Evolutionary conservation across 164 flowering plant genomes (phyloP).

Genomic region (Aristolochia fimbriata): DNA sequence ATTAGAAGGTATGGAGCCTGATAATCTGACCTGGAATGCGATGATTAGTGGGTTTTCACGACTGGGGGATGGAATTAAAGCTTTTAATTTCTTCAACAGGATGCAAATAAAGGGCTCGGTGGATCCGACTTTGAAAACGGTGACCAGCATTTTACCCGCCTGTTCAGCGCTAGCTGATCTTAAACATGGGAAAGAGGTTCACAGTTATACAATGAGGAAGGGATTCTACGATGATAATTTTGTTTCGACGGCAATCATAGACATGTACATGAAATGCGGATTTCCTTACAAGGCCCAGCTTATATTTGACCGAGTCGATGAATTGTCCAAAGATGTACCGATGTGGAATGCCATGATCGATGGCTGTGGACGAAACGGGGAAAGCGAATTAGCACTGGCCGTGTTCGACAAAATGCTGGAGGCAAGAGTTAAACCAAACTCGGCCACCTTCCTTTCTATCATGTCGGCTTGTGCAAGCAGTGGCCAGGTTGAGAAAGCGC

Average conservation of each 20-base stretch:
- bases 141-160: constrained; percentile 53
- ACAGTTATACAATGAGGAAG: constrained; percentile 35
- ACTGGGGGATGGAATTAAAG: constrained; percentile 30
- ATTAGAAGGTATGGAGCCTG: constrained; percentile 44
- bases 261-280: constrained; percentile 80
- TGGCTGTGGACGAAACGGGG: constrained; percentile 69
- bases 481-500: constrained; percentile 48
- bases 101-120: constrained; percentile 36
- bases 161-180: constrained; percentile 40
- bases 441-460: constrained; percentile 39
- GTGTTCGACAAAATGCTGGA: constrained; percentile 39
- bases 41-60: constrained; percentile 58
- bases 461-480: constrained; percentile 52
- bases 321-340: constrained; percentile 38
- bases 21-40: constrained; percentile 66
- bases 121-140: constrained; percentile 32
- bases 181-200: constrained; percentile 47
- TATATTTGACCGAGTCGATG: constrained; percentile 31
- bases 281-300: constrained; percentile 26
- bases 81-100: constrained; percentile 38
- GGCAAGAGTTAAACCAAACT: constrained; percentile 35
- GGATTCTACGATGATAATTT: constrained; percentile 32
- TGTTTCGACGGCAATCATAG: constrained; percentile 50
- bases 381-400: constrained; percentile 41
- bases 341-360: constrained; percentile 78